Evolutionary conservation across 176 grass and related monocot species (phyloP).

Genomic region (Pharus latifolius): DNA sequence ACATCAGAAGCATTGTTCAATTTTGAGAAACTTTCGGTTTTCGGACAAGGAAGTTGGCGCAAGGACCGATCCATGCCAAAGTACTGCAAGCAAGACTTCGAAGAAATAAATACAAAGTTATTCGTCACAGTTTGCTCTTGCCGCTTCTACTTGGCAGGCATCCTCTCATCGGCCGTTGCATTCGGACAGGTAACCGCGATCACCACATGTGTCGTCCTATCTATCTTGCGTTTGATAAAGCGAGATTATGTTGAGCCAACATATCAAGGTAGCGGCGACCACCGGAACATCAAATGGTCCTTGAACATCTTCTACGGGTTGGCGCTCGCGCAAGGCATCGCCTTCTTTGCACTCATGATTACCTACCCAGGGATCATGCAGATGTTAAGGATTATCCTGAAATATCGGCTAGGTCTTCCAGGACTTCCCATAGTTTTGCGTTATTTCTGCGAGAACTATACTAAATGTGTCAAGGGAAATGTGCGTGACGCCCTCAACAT

Average conservation of each 20-base stretch:
- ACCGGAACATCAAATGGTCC: neutral
- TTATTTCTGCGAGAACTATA: neutral
- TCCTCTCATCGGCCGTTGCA: neutral
- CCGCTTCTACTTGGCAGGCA: neutral
- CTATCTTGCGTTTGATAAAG: neutral
- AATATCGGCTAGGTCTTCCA: neutral
- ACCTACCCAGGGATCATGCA: neutral
- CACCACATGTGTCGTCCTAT: neutral
- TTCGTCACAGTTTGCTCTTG: neutral
- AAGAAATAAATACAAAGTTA: no score
- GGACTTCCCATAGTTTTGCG: neutral
- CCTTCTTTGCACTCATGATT: neutral
- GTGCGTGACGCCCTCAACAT: neutral
- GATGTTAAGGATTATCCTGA: neutral
- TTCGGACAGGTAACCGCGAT: neutral
- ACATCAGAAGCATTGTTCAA: no score
- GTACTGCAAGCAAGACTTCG: no score
- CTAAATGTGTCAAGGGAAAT: neutral
- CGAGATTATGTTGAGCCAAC: neutral
- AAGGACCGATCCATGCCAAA: no score
- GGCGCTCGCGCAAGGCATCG: neutral
- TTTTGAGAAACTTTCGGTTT: neutral
- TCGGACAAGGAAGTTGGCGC: neutral
- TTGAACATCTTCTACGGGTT: slow-evolving; percentile 17
- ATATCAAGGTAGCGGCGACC: neutral